These are phyloP conservation scores for Sclerotinia spermophila DNA, from an alignment of 2,329 filamentous ascomycete species.

Conservation along the genomic window DNA sequence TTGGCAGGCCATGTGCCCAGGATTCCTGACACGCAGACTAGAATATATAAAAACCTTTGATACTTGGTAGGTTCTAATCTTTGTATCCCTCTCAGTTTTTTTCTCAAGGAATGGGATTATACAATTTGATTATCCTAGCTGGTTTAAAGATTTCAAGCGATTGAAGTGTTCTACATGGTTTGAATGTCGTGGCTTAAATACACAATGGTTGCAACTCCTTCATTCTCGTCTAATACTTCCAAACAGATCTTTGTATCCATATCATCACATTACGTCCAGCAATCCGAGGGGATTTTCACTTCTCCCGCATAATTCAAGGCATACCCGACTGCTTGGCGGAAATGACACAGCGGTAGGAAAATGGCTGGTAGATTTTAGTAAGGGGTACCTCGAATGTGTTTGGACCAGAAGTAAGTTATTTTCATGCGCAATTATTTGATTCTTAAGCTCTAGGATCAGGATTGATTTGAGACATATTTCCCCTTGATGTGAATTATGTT, in stretches of 20 bases:
- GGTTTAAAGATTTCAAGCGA: too few relatives aligned
- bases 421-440: neutral
- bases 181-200: too few relatives aligned
- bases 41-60: constrained; percentile 24
- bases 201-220: too few relatives aligned
- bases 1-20: too few relatives aligned
- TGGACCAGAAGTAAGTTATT: constrained; percentile 31
- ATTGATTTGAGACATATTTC: constrained; percentile 18
- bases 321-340: constrained; percentile 26
- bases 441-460: neutral
- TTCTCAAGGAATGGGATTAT: too few relatives aligned
- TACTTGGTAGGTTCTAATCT: constrained; percentile 38
- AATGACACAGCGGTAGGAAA: constrained; percentile 15
- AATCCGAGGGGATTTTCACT: constrained; percentile 28
- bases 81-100: constrained; percentile 38
- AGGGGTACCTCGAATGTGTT: constrained; percentile 42
- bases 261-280: constrained; percentile 28
- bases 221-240: neutral
- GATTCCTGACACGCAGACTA: too few relatives aligned
- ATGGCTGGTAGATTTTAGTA: constrained; percentile 42
- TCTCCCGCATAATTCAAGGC: constrained; percentile 26
- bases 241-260: constrained; percentile 37
- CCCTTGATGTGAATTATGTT: constrained; percentile 36
- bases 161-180: too few relatives aligned
- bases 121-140: too few relatives aligned